These are phyloP conservation scores for Primulina tabacum DNA, from an alignment of 257 asterid species.

Conservation along the genomic window DNA sequence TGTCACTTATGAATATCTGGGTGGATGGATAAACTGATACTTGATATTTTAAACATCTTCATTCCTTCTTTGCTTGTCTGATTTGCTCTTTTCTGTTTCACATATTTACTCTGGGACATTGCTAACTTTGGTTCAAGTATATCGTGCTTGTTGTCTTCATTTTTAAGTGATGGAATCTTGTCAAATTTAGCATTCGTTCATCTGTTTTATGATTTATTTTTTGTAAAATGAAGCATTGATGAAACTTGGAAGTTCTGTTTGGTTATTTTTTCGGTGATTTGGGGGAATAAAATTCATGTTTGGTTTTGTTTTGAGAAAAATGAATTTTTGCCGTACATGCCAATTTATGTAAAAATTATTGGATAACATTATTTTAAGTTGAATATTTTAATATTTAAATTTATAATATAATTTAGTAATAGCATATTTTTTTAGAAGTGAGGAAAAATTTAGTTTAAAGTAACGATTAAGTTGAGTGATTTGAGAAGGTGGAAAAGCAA, in stretches of 20 bases:
- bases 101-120: background rate
- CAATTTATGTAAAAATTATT: background rate
- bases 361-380: background rate
- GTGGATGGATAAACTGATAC: background rate
- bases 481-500: background rate
- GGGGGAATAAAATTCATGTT: background rate
- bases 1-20: background rate
- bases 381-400: background rate
- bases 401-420: too few relatives aligned
- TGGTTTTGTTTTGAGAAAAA: background rate
- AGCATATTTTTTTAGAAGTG: background rate
- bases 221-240: background rate
- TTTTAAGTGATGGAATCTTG: background rate
- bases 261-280: background rate
- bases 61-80: background rate
- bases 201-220: background rate
- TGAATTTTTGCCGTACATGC: background rate
- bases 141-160: background rate
- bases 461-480: background rate
- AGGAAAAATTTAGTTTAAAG: background rate
- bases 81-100: background rate
- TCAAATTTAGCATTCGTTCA: background rate
- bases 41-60: background rate
- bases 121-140: background rate
- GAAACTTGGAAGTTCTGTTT: background rate